Evolutionary conservation across 805 yeast species (phyloP), one percentile per base, ranked within the genome.

Genomic region (Naumovozyma baii): DNA sequence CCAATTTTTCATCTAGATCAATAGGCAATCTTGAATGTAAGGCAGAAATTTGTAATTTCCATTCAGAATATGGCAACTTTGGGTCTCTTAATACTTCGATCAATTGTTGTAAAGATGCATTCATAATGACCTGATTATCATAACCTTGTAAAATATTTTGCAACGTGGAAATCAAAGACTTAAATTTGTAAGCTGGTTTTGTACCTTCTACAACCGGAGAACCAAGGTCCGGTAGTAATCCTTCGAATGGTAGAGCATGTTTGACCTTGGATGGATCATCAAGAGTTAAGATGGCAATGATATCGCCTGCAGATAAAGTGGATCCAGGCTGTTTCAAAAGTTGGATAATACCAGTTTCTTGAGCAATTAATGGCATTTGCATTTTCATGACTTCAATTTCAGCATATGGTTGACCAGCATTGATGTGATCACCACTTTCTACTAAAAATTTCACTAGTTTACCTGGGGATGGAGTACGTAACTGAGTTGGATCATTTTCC

Each of bases 341-440:
- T 68, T 90, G 96, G 39, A 88, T 84, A 42, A 74, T 70, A 73
- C 99, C 99, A 55, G 83, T 82, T 63, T 90, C 98, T 63, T 80
- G 85, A 16, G 96, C 90, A 56, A 88, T 69, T 54, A 92, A 73
- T 37, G 98, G 96, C 96, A 92, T 92, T 66, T 88, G 87, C 98
- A 92, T 92, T 67, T 92, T 92, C 99, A 92, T 92, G 50, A 92
- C 98, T 68, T 92, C 99, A 42, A 92, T 96, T 68, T 92, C 98
- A 32, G 98, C 98, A 57, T 77, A 94, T 34, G 96, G 80, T 67
- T 90, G 94, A 45, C 97, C 97, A 44, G 92, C 78, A 38, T 64
- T 66, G 52, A 92, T 75, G 57, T 90, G 97, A 48, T 90, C 98
- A 50, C 98, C 98, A 52, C 80, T 82, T 59, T 94, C 97, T 45